Conservation (phyloP, 148 eudicot species). For the Amaranthus palmeri region DNA sequence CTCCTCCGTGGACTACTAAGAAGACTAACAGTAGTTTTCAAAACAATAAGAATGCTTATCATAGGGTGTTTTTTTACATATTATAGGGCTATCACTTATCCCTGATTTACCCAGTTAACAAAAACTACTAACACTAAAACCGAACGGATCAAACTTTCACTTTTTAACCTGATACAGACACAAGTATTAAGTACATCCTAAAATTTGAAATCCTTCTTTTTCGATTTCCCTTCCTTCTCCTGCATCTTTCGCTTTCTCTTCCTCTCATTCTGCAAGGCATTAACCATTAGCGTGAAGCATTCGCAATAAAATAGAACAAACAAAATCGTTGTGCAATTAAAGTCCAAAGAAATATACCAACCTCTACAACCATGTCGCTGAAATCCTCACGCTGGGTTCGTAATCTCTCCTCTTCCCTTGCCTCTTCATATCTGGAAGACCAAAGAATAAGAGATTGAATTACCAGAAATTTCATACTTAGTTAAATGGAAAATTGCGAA, state of each 20-base stretch:
- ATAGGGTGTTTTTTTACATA: too few relatives aligned
- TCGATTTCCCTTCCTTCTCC: constrained; percentile 75
- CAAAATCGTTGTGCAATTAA: not conserved
- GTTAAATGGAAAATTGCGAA: not conserved
- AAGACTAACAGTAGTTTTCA: too few relatives aligned
- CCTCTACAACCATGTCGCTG: constrained; percentile 99
- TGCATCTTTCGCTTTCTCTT: constrained; percentile 89
- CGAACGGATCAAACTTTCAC: not conserved
- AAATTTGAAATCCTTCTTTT: constrained; percentile 89
- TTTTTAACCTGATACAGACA: too few relatives aligned
- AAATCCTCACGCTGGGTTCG: constrained; percentile 87
- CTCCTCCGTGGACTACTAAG: too few relatives aligned
- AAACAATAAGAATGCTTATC: too few relatives aligned
- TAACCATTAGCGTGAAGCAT: not conserved
- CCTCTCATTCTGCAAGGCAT: constrained; percentile 53
- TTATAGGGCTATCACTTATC: not conserved
- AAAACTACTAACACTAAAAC: not conserved
- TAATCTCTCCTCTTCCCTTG: constrained; percentile 86
- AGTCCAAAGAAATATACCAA: constrained; percentile 15
- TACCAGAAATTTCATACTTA: not conserved
- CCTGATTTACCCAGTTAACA: not conserved
- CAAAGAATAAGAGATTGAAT: not conserved
- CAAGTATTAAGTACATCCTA: constrained; percentile 19
- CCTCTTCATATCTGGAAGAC: constrained; percentile 73
- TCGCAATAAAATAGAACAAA: not conserved